Conservation (phyloP, 306 rosid genomes). For the Rosa chinensis region DNA sequence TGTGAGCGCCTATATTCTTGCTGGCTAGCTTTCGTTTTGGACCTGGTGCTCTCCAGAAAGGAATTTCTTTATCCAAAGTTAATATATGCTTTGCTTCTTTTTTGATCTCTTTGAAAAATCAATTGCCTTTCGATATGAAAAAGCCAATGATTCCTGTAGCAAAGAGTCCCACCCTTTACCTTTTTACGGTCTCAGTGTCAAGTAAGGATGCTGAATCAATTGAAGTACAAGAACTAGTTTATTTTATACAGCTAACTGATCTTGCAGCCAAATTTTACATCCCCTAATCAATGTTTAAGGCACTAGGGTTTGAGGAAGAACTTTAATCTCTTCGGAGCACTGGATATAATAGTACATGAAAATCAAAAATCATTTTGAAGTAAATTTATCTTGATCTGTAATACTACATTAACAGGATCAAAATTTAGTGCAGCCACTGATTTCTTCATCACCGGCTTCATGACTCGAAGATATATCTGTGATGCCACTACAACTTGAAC, state of each 20-base stretch:
- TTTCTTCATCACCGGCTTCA: conserved; percentile 31
- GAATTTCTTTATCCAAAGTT: conserved; percentile 30
- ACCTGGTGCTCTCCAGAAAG: conserved; percentile 26
- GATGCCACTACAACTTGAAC: conserved; percentile 52
- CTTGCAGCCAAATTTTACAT: conserved; percentile 9
- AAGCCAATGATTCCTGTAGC: conserved; percentile 30
- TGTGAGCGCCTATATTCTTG: conserved; percentile 23
- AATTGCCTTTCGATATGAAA: conserved; percentile 10
- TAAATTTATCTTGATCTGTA: not conserved
- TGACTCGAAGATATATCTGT: conserved; percentile 51
- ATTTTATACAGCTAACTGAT: not conserved
- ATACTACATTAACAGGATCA: conserved; percentile 1
- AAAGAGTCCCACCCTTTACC: conserved; percentile 1
- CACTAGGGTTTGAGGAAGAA: conserved; percentile 7
- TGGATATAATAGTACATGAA: conserved; percentile 2
- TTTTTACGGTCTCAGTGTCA: not conserved
- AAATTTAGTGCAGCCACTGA: conserved; percentile 29
- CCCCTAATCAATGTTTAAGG: not conserved
- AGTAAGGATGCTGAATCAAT: conserved; percentile 2
- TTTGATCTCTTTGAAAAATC: conserved; percentile 8
- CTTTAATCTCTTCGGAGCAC: not conserved
- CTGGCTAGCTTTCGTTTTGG: conserved; percentile 20
- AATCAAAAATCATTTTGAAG: not conserved
- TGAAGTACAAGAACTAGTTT: not conserved
- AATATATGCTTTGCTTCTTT: conserved; percentile 25